Evolutionary conservation across 164 flowering plant species (phyloP), one percentile per base, ranked within the genome.

Genomic region (Macadamia tetraphylla): DNA sequence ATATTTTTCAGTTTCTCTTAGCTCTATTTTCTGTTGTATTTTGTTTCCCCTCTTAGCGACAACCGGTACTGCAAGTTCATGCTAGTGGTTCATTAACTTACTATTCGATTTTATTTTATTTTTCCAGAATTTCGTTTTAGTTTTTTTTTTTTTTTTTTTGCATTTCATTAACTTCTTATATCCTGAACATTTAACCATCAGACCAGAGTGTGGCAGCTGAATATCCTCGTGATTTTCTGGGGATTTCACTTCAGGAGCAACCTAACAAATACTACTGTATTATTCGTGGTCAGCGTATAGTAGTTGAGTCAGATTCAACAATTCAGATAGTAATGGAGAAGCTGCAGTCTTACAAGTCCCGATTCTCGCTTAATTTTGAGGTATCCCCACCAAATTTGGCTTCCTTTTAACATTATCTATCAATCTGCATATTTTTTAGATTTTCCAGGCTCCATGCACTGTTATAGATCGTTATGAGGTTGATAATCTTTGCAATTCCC

Each of bases 241-340:
- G 97, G 49, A 83, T 92, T 66, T 73, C 84, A 17, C 74, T 92
- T 17, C 86, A 82, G 32, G 97, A 92, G 75, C 91, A 90, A 74
- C 93, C 97, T 7, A 77, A 71, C 63, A 90, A 90, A 79, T 85
- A 86, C 69, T 90, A 83, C 72, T 80, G 88, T 65, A 76, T 85
- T 2, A 67, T 92, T 62, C 83, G 93, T 12, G 78, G 76, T 30
- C 88, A 85, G 58, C 74, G 82, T 65, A 65, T 92, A 31, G 87
- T 92, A 43, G 66, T 87, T 0, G 98, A 92, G 71, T 88, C 94
- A 0, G 98, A 93, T 78, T 79, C 85, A 0, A 66, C 81, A 3
- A 86, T 93, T 75, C 97, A 85, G 77, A 70, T 67, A 30, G 85
- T 91, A 46, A 91, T 93, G 98, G 98, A 93, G 78, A 91, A 87